Base-by-base conservation (phyloP, 2,329 filamentous ascomycete genomes). In the Colletotrichum chlorophyti region DNA sequence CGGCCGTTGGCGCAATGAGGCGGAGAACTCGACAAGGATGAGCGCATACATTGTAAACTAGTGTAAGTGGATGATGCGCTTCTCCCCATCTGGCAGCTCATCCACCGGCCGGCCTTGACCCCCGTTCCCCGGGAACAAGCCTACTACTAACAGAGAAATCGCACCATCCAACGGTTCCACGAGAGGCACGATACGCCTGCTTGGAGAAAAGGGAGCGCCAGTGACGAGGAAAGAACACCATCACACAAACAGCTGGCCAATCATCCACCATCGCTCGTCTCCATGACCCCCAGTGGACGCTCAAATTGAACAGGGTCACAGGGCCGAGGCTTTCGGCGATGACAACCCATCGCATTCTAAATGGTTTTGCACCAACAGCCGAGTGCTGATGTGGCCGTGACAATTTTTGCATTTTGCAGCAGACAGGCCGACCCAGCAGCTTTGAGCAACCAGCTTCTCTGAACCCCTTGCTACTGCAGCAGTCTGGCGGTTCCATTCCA, bases 141-240 rank as follows among this genome's bases (percentile, higher is more conserved):
- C 46, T 26, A 4, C 7, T 27, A 19, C 14, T n/a, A 46, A 32
- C 46, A 11, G 21, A 34, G 32, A 19, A 23, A 24, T n/a, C 32
- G 51, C 50, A 35, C 38, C 43, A 49, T 55, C 51, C 29, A 59
- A 34, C 15, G 24, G 55, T 27, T 32, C 29, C 24, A 17, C 38
- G 49, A 52, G n/a, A n/a, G n/a, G n/a, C 23, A 21, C 15, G 32
- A 38, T 8, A 17, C 34, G 34, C 6, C 29, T 32, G 43, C 34
- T 40, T 37, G 27, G 54, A 53, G 29, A 43, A 37, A 47, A 51
- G 21, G 21, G 34, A 23, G 37, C 14, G 31, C 26, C 40, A 38
- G 19, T 26, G 31, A 40, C 46, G 53, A 57, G 38, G 52, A 57
- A 57, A 52, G 53, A 58, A 58, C 17, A 32, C 40, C 34, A 32